Evolutionary conservation across 108 stramenopile species (phyloP).

Genomic region (Chaetoceros muelleri): DNA sequence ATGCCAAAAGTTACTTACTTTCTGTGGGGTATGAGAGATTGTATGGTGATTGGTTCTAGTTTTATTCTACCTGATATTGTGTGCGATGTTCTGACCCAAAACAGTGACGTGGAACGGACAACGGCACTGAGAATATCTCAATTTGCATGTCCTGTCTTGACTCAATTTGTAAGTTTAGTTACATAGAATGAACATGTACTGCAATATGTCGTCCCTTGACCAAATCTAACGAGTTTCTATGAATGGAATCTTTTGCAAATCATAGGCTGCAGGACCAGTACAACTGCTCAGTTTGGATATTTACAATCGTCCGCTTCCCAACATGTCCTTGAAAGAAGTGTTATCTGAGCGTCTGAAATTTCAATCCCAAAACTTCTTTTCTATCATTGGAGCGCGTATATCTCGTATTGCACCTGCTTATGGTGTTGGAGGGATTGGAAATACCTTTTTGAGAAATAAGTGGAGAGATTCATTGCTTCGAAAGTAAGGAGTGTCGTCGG

Average conservation of each 20-base stretch:
- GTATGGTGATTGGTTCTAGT: conserved; percentile 36
- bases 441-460: conserved; percentile 13
- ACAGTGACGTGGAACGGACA: conserved; percentile 9
- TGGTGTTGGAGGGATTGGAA: conserved; percentile 41
- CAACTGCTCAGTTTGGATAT: conserved; percentile 41
- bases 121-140: conserved; percentile 22
- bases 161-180: conserved; percentile 44
- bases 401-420: conserved; percentile 45
- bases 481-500: too few species aligned
- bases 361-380: conserved; percentile 11
- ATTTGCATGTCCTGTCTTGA: conserved; percentile 20
- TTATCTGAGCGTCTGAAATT: conserved; percentile 12
- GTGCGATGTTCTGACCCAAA: background rate
- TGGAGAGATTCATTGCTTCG: conserved; percentile 13
- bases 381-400: conserved; percentile 28
- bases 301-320: conserved; percentile 35
- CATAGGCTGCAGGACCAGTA: conserved; percentile 36
- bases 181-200: too few species aligned
- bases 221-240: too few species aligned
- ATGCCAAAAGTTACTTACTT: conserved; percentile 30
- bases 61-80: conserved; percentile 43
- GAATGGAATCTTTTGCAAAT: too few species aligned
- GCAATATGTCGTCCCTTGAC: too few species aligned
- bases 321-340: background rate
- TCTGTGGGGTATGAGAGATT: conserved; percentile 37